Base-by-base conservation (phyloP, 495 filamentous ascomycete species). In the Evernia prunastri region DNA sequence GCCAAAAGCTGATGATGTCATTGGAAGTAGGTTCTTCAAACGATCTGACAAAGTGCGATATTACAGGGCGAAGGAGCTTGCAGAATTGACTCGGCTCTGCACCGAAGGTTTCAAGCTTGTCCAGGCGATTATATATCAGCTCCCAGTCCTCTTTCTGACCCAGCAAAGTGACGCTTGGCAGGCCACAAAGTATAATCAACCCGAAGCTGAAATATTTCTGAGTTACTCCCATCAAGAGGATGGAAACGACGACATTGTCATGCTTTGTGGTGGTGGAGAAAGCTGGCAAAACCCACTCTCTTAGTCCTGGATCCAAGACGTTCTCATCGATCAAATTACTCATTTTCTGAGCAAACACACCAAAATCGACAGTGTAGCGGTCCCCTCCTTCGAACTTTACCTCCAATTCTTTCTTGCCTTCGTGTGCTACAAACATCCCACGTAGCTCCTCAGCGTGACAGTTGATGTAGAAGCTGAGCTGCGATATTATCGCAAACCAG, bases 401-500 rank as follows among this genome's bases (percentile, higher is more conserved):
- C 58, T 71, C 61, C 0, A 85, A 68, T 35, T 79, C 68, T 66
- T 80, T 76, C 66, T 82, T 75, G 0, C 73, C 76, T 33, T 75
- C 45, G 64, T 80, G 75, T 33, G 64, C 29, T 11, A 85, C 77
- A 61, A 85, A 81, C 9, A 65, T 53, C 8, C 67, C 60, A 12
- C 78, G 73, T 33, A 84, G 69, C 31, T 76, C 71, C 59, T 81
- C 77, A 5, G 79, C 69, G 67, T 83, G 71, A 3, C 72, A 72
- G 49, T 81, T 80, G 64, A 87, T 70, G 70, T 79, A 84, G 58
- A 79, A 67, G 66, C 71, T 79, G 13, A 87, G 72, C 67, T 86
- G 83, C 7, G 76, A 75, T 4, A 86, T 69, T 64, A 86, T 84
- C 54, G 79, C 73, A 47, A 86, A 74, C 84, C 85, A 87, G 51